Evolutionary conservation across 495 filamentous ascomycete species (phyloP).

Genomic region (Hypoxylon rickii): DNA sequence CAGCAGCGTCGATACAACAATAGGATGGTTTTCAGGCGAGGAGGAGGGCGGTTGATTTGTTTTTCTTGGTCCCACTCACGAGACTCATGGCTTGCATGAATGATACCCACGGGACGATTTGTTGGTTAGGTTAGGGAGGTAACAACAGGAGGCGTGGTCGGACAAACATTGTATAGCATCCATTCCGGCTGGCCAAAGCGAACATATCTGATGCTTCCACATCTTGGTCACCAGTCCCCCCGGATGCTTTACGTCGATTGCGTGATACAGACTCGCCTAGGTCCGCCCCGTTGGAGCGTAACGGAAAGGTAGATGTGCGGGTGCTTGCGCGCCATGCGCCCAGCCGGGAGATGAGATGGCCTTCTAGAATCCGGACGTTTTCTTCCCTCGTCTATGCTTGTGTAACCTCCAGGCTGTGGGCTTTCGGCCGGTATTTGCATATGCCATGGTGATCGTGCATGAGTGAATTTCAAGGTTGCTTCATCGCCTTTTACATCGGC

Average conservation of each 20-base stretch:
- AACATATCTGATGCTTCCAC: too few species aligned
- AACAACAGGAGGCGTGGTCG: neutral
- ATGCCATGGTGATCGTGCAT: too few species aligned
- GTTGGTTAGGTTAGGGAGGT: constrained; percentile 4
- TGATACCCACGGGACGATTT: constrained; percentile 38
- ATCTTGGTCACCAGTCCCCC: too few species aligned
- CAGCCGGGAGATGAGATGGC: neutral
- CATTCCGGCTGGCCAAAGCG: neutral
- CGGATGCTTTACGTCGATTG: constrained; percentile 12
- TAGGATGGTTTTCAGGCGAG: neutral
- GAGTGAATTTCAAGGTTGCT: too few species aligned
- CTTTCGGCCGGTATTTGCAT: too few species aligned
- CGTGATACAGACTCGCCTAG: constrained; percentile 31
- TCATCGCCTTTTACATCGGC: too few species aligned
- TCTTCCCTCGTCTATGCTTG: too few species aligned
- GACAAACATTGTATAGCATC: neutral
- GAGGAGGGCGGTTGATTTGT: neutral
- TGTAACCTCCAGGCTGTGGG: too few species aligned
- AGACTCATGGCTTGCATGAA: constrained; percentile 23
- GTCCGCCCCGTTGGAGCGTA: constrained; percentile 15
- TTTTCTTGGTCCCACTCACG: constrained; percentile 19
- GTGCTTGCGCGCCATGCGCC: constrained; percentile 11
- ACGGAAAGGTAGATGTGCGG: constrained; percentile 2
- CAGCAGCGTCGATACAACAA: constrained; percentile 17
- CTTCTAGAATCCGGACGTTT: constrained; percentile 17